Evolutionary conservation across 2,329 filamentous ascomycete genomes (phyloP), one percentile per base, ranked within the genome.

Genomic region (Botrytis squamosa): DNA sequence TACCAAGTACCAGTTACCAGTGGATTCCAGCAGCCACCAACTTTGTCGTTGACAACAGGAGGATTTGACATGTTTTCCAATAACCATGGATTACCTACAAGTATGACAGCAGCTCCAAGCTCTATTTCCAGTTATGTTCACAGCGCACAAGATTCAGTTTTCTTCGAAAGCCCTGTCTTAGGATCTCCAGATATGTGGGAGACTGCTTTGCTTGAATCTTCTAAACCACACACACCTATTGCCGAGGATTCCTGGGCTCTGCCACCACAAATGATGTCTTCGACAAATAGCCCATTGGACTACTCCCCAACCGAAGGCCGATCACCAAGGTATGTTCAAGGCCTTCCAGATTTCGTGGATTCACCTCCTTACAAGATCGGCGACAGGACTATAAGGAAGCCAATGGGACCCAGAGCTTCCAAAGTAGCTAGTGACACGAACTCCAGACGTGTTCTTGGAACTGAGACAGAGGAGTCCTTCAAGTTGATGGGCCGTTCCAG

Each of bases 241-340:
- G 20, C 33, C 36, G 79, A 79, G 49, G 73, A 75, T 64, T 57
- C 74, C 22, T 80, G 78, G 78, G 44, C 75, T n/a, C 59, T 79
- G 36, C 72, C 75, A 59, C 60, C 74, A 67, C 76, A 75, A 67
- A 75, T 80, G 66, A 77, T 78, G 74, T 75, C 75, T 65, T 75
- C 77, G 40, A 62, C 74, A 40, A 78, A 77, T 57, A 79, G 77
- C 75, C 79, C 80, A 59, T 75, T 78, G 63, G 76, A 79, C n/a
- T 78, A 79, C 74, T 79, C 79, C 20, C 77, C 79, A 65, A 64
- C 79, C 57, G 79, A 78, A 77, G 75, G 74, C 67, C 63, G 77
- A 63, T 81, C 80, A 68, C 80, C 80, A n/a, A 80, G 76, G 77
- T 81, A 80, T 76, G 77, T 79, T 75, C 77, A 80, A 66, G 57